These are phyloP conservation scores for Botryotinia calthae DNA, from an alignment of 2,329 filamentous ascomycete genomes.

Conservation along the genomic window DNA sequence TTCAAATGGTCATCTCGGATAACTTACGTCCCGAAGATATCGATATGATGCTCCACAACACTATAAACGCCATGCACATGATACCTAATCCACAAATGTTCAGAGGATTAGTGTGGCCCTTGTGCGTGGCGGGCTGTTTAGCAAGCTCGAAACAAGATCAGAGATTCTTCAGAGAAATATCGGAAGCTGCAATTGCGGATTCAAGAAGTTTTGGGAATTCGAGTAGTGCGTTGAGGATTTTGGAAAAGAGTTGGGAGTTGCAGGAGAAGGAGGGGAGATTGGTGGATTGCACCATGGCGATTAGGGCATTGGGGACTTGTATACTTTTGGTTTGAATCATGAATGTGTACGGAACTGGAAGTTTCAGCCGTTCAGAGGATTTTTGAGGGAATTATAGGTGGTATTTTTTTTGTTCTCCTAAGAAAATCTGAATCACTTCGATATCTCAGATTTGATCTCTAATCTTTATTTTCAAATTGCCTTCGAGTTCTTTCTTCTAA, in stretches of 20 bases:
- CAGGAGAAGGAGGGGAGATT: constrained; percentile 11
- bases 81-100: constrained; percentile 24
- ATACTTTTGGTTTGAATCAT: constrained; percentile 21
- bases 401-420: neutral
- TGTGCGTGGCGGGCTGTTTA: constrained; percentile 29
- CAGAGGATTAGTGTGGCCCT: constrained; percentile 26
- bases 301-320: constrained; percentile 19
- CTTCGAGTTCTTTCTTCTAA: neutral
- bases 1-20: constrained; percentile 20
- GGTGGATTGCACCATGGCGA: constrained; percentile 21
- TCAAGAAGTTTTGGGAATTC: constrained; percentile 24
- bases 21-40: neutral
- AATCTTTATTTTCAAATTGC: neutral
- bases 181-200: constrained; percentile 14
- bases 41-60: constrained; percentile 13
- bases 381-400: neutral
- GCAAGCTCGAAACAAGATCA: constrained; percentile 22
- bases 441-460: neutral
- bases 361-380: too few relatives aligned
- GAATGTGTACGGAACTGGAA: neutral
- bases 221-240: constrained; percentile 20
- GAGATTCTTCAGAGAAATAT: constrained; percentile 24
- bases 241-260: constrained; percentile 27
- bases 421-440: neutral
- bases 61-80: constrained; percentile 23